Evolutionary conservation across 1,284 basidiomycete genomes (phyloP).

Genomic region (Phylloboletellus chloephorus): DNA sequence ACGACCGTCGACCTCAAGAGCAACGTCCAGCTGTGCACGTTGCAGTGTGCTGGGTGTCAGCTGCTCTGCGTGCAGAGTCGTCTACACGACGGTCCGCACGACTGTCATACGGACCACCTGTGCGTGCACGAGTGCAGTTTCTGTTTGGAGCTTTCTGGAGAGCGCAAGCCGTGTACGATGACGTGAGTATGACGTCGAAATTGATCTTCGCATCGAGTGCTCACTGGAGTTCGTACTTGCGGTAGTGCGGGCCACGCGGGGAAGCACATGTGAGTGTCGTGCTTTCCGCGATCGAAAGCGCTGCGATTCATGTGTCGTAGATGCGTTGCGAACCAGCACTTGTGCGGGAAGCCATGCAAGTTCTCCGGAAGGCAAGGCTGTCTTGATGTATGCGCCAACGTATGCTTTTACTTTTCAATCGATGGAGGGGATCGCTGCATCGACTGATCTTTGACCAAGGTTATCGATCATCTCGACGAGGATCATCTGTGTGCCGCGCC

Average conservation of each 20-base stretch:
- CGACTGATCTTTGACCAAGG: constrained; percentile 26
- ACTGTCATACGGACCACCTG: constrained; percentile 45
- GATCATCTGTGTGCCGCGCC: constrained; percentile 51
- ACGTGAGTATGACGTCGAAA: constrained; percentile 35
- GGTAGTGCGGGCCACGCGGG: constrained; percentile 53
- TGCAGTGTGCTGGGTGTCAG: constrained; percentile 43
- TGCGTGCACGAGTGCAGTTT: constrained; percentile 45
- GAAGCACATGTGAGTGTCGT: constrained; percentile 42
- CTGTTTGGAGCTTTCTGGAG: constrained; percentile 32
- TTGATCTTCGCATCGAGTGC: too few relatives aligned
- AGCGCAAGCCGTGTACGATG: constrained; percentile 37
- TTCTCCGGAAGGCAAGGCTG: constrained; percentile 44
- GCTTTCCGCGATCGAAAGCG: neutral
- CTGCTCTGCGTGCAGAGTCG: constrained; percentile 43
- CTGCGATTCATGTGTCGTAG: constrained; percentile 24
- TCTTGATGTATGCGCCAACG: constrained; percentile 45
- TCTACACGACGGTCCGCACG: constrained; percentile 43
- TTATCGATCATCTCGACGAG: constrained; percentile 39
- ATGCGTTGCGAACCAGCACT: constrained; percentile 44
- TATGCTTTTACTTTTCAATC: too few relatives aligned
- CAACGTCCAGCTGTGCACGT: constrained; percentile 44
- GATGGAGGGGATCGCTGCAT: neutral
- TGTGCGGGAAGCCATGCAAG: constrained; percentile 46
- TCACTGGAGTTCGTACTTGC: neutral
- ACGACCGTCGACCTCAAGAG: constrained; percentile 40